Evolutionary conservation across 2,329 filamentous ascomycete genomes (phyloP).

Genomic region (Penicillium sp.): DNA sequence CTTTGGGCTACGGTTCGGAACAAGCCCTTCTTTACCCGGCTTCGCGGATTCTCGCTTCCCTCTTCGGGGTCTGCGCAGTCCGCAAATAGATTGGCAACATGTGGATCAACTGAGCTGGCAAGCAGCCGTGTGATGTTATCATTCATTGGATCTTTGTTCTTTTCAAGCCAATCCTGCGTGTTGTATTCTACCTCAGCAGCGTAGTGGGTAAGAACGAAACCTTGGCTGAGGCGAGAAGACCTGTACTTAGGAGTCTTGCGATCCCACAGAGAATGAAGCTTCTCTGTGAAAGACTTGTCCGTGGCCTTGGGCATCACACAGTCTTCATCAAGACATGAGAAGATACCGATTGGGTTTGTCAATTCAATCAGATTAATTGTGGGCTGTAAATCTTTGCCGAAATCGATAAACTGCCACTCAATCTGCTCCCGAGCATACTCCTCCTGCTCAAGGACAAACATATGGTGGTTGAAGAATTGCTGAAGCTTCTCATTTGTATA

Average conservation of each 20-base stretch:
- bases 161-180: slow-evolving; percentile 92
- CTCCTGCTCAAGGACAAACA: slow-evolving; percentile 98
- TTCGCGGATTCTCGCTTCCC: slow-evolving; percentile 63
- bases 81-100: slow-evolving; percentile 79
- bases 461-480: slow-evolving; percentile 99
- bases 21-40: slow-evolving; percentile 91
- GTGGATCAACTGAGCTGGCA: slow-evolving; percentile 75
- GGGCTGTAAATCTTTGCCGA: slow-evolving; percentile 92
- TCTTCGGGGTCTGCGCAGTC: slow-evolving; percentile 86
- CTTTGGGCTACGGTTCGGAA: slow-evolving; percentile 96
- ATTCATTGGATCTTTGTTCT: slow-evolving; percentile 98
- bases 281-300: slow-evolving; percentile 95
- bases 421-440: slow-evolving; percentile 97
- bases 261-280: slow-evolving; percentile 95
- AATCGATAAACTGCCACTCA: slow-evolving; percentile 99
- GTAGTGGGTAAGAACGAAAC: slow-evolving; percentile 95
- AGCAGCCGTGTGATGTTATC: slow-evolving; percentile 93
- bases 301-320: slow-evolving; percentile 99
- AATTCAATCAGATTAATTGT: slow-evolving; percentile 97
- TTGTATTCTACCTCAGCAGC: slow-evolving; percentile 97
- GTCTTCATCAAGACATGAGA: slow-evolving; percentile 96
- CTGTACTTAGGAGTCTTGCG: slow-evolving; percentile 94
- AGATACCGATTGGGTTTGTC: slow-evolving; percentile 96
- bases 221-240: slow-evolving; percentile 80
- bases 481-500: slow-evolving; percentile 99